phyloP scores from a whole-genome alignment of 306 rosid genomes.

The Quillaja saponaria region DNA sequence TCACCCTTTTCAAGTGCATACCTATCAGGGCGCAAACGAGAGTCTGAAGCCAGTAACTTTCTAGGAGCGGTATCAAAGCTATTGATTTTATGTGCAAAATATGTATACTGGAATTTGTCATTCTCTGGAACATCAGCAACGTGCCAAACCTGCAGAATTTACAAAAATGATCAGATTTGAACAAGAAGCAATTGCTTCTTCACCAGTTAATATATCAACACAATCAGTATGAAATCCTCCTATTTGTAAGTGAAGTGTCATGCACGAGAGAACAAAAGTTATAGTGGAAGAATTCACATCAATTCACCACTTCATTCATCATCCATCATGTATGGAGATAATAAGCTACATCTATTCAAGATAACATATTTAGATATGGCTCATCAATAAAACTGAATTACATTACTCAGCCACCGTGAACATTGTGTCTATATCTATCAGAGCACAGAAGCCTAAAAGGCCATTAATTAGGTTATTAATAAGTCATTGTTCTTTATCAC shows the following conservation, averaged over 20 bases:
- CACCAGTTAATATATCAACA: no score
- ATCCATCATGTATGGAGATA: no score
- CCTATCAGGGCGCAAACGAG: constrained; percentile 94
- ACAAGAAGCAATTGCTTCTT: not conserved
- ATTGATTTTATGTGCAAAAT: constrained; percentile 87
- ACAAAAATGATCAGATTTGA: not conserved
- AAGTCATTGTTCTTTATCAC: no score
- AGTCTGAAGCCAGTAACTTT: constrained; percentile 80
- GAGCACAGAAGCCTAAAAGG: not conserved
- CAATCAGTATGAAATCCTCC: no score
- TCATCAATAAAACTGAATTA: not conserved
- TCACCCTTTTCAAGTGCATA: constrained; percentile 84
- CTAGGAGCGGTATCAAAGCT: constrained; percentile 82
- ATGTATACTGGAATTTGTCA: constrained; percentile 78
- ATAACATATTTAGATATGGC: no score
- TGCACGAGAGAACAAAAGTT: not conserved
- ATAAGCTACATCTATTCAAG: no score
- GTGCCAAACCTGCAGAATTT: constrained; percentile 75
- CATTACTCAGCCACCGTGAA: not conserved
- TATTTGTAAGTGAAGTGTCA: no score
- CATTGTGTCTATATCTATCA: not conserved
- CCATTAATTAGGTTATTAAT: no score
- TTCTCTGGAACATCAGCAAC: constrained; percentile 70
- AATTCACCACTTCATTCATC: not conserved
- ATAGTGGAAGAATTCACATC: not conserved